phyloP scores from a whole-genome alignment of 78 protist species.

The Guillardia theta region DNA sequence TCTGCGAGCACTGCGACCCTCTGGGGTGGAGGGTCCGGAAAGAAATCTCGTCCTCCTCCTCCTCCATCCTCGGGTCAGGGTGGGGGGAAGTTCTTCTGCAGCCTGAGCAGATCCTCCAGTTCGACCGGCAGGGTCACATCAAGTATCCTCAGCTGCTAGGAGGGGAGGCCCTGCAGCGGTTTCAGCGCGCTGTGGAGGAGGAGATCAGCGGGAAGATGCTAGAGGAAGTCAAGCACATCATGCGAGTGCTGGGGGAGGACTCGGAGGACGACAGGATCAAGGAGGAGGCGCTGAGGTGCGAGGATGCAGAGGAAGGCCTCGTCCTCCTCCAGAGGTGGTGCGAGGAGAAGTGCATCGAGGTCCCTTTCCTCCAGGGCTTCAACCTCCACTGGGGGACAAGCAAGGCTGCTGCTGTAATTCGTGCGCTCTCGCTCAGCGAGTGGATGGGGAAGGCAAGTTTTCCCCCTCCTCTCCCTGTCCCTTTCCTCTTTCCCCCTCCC shows the following conservation, averaged over 20 bases:
- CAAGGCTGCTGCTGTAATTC: no score
- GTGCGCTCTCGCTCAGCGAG: no score
- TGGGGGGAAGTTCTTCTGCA: background rate
- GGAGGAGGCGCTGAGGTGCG: background rate
- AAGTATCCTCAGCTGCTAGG: background rate
- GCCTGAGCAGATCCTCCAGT: background rate
- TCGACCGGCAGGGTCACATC: background rate
- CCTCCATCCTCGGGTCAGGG: background rate
- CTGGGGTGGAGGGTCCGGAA: background rate
- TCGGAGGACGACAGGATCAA: background rate
- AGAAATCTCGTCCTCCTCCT: background rate
- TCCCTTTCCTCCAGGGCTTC: constrained; percentile 30
- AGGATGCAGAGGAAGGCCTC: background rate
- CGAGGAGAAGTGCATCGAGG: background rate
- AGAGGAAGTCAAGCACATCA: background rate
- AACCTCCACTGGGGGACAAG: constrained; percentile 37
- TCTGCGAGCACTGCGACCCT: background rate
- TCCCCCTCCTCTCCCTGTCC: background rate
- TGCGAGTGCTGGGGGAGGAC: background rate
- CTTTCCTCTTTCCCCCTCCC: background rate
- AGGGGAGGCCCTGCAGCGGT: background rate
- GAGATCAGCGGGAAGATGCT: background rate
- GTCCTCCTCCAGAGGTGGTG: background rate
- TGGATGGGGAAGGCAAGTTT: no score
- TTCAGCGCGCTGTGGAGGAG: background rate